Base-by-base conservation (phyloP, 441 rosid genomes). In the Eutrema salsugineum region DNA sequence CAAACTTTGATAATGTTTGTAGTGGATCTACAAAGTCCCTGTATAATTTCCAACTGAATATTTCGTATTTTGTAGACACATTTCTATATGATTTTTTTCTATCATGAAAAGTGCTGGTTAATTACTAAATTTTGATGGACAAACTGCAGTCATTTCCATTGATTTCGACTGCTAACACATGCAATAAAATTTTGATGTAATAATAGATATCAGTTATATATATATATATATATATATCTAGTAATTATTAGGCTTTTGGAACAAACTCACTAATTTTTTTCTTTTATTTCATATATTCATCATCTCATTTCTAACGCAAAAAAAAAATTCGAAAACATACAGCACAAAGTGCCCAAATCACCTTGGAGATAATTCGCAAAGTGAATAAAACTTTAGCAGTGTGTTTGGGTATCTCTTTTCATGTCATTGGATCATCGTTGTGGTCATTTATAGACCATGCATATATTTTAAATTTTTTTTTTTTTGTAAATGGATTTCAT, bases 351-450 rank as follows among this genome's bases (percentile, higher is more conserved):
- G 22, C 17, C 24, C 57, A 57, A 11, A 57, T 38, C 54, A 67
- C 43, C 32, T 30, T 16, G 43, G 36, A 47, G 28, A 56, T 56
- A 33, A 54, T 57, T 58, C 48, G n/a, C n/a, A 58, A 69, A 69
- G 56, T 44, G 16, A 38, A 69, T 11, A 22, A 15, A 48, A 19
- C 46, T 55, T 48, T 42, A 30, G 68, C 54, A 61, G 51, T 61
- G 54, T 51, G 40, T 39, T 39, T 60, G 61, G 33, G 43, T 50
- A 24, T 14, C 53, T 61, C 39, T 53, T 53, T 53, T 56, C 69
- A 43, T 63, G 35, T 71, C 75, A 62, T 7, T 40, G 58, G 53
- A 71, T 19, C 16, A 50, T 51, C 28, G 20, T 63, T 32, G 63
- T 15, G 55, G 20, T 30, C 47, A 63, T 24, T 61, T 63, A 42